Base-by-base conservation (phyloP, 352 stramenopile genomes). In the Pythium vanterpoolii region DNA sequence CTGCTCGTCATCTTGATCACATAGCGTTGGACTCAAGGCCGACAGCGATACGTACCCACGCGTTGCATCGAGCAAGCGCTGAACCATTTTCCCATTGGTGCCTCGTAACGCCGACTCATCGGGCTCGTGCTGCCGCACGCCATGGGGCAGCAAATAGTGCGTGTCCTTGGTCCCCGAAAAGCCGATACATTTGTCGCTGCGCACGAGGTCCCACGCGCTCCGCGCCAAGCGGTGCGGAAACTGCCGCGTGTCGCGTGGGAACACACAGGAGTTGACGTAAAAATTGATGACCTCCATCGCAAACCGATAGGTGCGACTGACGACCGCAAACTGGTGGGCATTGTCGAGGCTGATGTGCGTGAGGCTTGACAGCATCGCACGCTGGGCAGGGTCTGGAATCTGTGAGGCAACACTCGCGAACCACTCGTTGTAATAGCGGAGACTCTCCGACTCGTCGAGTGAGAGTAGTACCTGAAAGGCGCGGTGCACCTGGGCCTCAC, bases 91-190 rank as follows among this genome's bases (percentile, higher is more conserved):
- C 1, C 87, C 89, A 63, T 97, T 94, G 1, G 89, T 96, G 1
- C 64, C 81, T 4, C 71, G 63, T 8, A 97, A 31, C 0, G 68
- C 53, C 23, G 69, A 52, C 5, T 86, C 77, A 5, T 74, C 39
- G 4, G 86, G 80, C 46, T 91, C 81, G 11, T 52, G 66, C 56
- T 96, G 87, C 0, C 44, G 52, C 23, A 96, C 79, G 18, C 87
- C 78, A 0, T 86, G 24, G 4, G 87, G 89, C 5, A 96, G 67
- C 50, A 96, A 46, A 0, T 69, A 70, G 14, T 96, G 84, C 28
- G 90, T 96, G 59, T 97, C 89, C 56, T 97, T 97, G 13, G 89
- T 97, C 0, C 88, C 90, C 0, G 86, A 96, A 54, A 97, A 96
- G 2, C 89, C 89, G 19, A 95, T 72, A 21, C 77, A 79, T 0